Base-by-base conservation (phyloP, 1,139 yeast genomes). In the Yarrowia galli region DNA sequence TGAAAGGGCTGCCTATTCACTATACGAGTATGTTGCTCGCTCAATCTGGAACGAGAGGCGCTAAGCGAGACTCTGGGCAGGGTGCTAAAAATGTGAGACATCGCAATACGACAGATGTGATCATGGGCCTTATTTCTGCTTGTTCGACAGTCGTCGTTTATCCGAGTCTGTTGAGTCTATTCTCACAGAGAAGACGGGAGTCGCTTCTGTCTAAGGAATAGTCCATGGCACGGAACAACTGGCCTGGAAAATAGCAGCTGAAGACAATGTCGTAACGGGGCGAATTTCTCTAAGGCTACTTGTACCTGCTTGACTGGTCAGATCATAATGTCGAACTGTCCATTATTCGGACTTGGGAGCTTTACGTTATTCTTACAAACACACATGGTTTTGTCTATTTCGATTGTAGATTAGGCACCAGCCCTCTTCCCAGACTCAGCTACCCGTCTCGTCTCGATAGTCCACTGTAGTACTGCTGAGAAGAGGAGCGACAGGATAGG, bases 31-130 rank as follows among this genome's bases (percentile, higher is more conserved):
- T n/a, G n/a, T n/a, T n/a, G n/a, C n/a, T n/a, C n/a, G n/a, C 40
- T 16, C 5, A 4, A 15, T 8, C 20, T n/a, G 13, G 43, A 20
- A 10, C 23, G 15, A 3, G 12, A 42, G 49, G 32, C 49, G 8
- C 36, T 46, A 25, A 15, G 3, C 5, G 36, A 46, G 35, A 25
- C 32, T 8, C n/a, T 46, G 35, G 43, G 5, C 46, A 20, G 46
- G 46, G 46, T 12, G 16, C 23, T 22, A 13, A 15, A 13, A 12
- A 28, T 28, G 25, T 49, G 54, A 49, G 54, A 49, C 54, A 49
- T 49, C 40, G 40, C 54, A 32, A 49, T 49, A 49, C 54, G 38
- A 28, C 25, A 48, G 9, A n/a, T 1, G 36, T n/a, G 28, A 25
- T n/a, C 15, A 9, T n/a, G 20, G 53, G 53, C 53, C 28, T 48